Base-by-base conservation (phyloP, 495 filamentous ascomycete species). In the Patellaria atrata region DNA sequence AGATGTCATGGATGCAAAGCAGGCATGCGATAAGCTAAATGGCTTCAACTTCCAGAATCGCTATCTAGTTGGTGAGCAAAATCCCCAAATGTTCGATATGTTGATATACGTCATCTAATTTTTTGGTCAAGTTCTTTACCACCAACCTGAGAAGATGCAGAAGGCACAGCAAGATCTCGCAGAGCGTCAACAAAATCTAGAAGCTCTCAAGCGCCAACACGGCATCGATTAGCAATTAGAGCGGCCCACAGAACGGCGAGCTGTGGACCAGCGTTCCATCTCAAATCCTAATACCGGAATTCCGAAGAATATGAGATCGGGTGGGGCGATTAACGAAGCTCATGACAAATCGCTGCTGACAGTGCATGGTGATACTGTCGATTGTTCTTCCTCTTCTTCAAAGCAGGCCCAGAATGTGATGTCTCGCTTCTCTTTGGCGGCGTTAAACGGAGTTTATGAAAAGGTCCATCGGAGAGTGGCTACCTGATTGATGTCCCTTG, bases 11-110 rank as follows among this genome's bases (percentile, higher is more conserved):
- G 89, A 97, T 68, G 87, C 89, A 43, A 97, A 97, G 64, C 73
- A 79, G 60, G 91, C 89, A 50, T 94, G 91, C 67, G 89, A 97
- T 69, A 94, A 94, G 67, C 68, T 97, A 53, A 96, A 97, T 64
- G 89, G 89, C 53, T 97, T 91, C 73, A 97, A 97, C 64, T 97
- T 97, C 60, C 91, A 96, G 64, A 92, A 87, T 67, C 83, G 89
- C 55, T 97, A 97, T 63, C 83, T 97, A 50, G 91, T 97, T 54
- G 86, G 86, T 93, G 12, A 10, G 9, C 1, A 9, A 12, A 37
- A 26, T 15, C 15, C n/a, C 15, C 20, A 35, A n/a, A 9, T 31
- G 15, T 17, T 31, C 3, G 10, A 16, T 14, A n/a, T n/a, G n/a
- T n/a, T n/a, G n/a, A 33, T 16, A 3, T 7, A 27, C 35, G 22